Evolutionary conservation across 805 yeast species (phyloP).

Genomic region (Suhomyces pyralidae): DNA sequence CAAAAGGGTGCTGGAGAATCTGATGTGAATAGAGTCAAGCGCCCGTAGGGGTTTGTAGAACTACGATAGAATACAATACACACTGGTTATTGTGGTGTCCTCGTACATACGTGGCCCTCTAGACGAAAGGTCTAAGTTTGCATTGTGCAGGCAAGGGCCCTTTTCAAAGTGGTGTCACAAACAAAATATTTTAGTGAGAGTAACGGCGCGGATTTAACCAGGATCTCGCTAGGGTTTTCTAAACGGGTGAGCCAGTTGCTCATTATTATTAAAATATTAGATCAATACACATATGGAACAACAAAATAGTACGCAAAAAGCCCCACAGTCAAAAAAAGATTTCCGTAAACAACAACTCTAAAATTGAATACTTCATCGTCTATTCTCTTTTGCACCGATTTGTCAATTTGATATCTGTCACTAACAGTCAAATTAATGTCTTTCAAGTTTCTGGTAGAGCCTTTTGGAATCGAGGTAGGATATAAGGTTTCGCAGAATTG

Average conservation of each 20-base stretch:
- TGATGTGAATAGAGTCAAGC: neutral
- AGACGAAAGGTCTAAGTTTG: neutral
- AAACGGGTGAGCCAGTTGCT: neutral
- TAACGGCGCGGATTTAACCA: neutral
- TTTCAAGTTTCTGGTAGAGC: constrained; percentile 16
- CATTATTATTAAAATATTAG: neutral
- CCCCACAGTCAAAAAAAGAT: neutral
- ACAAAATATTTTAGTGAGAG: neutral
- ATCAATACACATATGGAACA: neutral
- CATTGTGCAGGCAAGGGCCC: neutral
- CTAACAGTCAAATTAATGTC: constrained; percentile 7
- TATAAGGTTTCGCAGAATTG: constrained; percentile 79
- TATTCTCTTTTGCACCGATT: constrained; percentile 6
- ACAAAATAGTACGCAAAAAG: neutral
- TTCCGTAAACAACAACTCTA: constrained; percentile 1
- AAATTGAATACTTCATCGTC: constrained; percentile 7
- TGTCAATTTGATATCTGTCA: constrained; percentile 9
- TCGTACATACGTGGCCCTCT: neutral
- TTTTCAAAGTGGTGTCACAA: neutral
- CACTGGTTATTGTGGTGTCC: neutral
- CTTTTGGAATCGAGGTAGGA: constrained; percentile 46
- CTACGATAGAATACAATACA: neutral
- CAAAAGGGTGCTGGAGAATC: neutral
- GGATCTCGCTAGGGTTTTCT: neutral
- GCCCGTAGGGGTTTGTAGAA: neutral